These are phyloP conservation scores for Lolium perenne DNA, from an alignment of 176 grass and related monocot species.

Conservation along the genomic window DNA sequence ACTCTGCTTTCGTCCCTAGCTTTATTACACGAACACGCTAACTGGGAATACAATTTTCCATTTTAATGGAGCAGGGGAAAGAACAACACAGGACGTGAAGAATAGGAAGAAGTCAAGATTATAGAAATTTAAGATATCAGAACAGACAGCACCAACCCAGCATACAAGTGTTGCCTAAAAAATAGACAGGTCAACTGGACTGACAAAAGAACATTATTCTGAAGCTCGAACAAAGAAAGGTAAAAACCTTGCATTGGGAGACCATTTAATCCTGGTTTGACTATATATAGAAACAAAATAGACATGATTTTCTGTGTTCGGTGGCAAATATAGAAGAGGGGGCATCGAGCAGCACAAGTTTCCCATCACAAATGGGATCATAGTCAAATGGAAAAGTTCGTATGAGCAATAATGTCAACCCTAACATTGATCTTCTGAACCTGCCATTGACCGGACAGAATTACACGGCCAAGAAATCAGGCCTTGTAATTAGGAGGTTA, in stretches of 20 bases:
- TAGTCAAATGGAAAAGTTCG: conserved; percentile 5
- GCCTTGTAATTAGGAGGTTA: conserved; percentile 16
- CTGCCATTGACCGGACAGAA: background rate
- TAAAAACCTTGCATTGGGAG: background rate
- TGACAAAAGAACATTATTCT: conserved; percentile 3
- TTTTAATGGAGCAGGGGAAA: conserved; percentile 22
- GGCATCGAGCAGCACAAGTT: conserved; percentile 28
- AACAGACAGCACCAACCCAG: background rate
- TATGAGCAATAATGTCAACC: conserved; percentile 31
- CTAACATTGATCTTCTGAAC: background rate
- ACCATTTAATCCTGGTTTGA: background rate
- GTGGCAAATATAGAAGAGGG: conserved; percentile 22
- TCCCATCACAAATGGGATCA: conserved; percentile 19
- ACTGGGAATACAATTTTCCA: conserved; percentile 8
- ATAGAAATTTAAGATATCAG: background rate
- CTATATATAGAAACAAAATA: conserved; percentile 19
- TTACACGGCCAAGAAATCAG: conserved; percentile 24
- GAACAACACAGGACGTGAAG: conserved; percentile 3
- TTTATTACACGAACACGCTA: background rate
- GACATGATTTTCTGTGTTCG: conserved; percentile 1
- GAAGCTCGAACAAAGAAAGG: conserved; percentile 10
- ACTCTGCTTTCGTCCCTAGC: no score
- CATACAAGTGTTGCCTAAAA: conserved; percentile 17
- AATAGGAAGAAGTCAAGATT: background rate
- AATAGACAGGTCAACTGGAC: background rate